Conservation (phyloP, 495 filamentous ascomycete species). For the Penicillium herquei region DNA sequence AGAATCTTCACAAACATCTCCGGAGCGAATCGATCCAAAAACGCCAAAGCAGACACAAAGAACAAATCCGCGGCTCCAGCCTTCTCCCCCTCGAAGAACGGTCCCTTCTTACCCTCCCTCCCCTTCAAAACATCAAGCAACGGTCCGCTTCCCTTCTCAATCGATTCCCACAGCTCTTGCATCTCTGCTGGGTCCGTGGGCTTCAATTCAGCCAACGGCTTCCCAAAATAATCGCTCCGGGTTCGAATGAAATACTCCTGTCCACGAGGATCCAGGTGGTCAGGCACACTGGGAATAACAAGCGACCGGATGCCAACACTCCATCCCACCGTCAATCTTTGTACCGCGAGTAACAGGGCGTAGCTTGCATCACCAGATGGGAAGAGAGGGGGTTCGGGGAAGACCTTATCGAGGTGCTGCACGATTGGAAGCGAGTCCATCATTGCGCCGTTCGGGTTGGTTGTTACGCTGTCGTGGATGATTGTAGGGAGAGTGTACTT, state of each 20-base stretch:
- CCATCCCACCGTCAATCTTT: constrained; percentile 45
- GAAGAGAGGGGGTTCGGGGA: constrained; percentile 31
- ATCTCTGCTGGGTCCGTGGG: constrained; percentile 19
- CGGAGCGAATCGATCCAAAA: constrained; percentile 21
- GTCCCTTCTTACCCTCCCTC: constrained; percentile 27
- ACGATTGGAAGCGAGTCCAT: constrained; percentile 43
- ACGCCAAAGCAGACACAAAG: constrained; percentile 19
- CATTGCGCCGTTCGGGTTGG: constrained; percentile 29
- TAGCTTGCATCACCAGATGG: constrained; percentile 35
- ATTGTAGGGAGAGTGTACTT: constrained; percentile 43
- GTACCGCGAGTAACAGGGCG: constrained; percentile 21
- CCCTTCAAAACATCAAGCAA: constrained; percentile 26
- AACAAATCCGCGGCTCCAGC: constrained; percentile 28
- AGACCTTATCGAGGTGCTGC: constrained; percentile 33
- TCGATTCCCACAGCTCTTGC: constrained; percentile 10
- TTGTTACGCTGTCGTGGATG: constrained; percentile 23
- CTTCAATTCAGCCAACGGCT: constrained; percentile 30
- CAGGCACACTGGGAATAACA: constrained; percentile 23
- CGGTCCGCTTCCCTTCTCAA: constrained; percentile 14
- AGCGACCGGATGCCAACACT: not conserved
- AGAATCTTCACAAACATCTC: constrained; percentile 19
- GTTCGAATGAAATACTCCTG: constrained; percentile 33
- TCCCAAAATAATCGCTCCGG: constrained; percentile 27
- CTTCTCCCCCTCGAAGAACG: constrained; percentile 32
- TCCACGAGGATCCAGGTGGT: constrained; percentile 28